Evolutionary conservation across 2,329 filamentous ascomycete genomes (phyloP).

Genomic region (Monilinia fructicola): DNA sequence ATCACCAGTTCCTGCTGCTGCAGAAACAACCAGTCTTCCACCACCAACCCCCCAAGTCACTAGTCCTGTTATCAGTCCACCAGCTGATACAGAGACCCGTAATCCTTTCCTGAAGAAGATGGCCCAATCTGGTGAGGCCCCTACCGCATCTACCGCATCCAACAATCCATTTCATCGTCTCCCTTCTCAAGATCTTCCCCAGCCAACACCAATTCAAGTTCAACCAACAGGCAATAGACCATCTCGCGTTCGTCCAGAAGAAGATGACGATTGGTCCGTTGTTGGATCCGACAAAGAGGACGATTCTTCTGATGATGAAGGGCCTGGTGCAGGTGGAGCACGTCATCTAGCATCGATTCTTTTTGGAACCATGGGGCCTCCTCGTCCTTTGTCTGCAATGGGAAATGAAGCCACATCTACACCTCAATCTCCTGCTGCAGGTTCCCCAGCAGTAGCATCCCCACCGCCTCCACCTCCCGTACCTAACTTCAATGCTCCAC

Average conservation of each 20-base stretch:
- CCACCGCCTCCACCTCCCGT: slow-evolving; percentile 49
- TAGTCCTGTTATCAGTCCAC: slow-evolving; percentile 48
- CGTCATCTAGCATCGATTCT: slow-evolving; percentile 92
- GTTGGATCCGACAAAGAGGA: slow-evolving; percentile 75
- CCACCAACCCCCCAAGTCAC: slow-evolving; percentile 23
- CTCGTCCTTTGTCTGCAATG: slow-evolving; percentile 80
- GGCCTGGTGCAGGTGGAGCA: slow-evolving; percentile 76
- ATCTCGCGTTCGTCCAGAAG: slow-evolving; percentile 58
- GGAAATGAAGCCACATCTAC: slow-evolving; percentile 61
- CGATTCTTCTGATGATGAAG: slow-evolving; percentile 72
- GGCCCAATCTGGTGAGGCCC: slow-evolving; percentile 57
- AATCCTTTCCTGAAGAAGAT: slow-evolving; percentile 95
- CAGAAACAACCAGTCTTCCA: slow-evolving; percentile 33
- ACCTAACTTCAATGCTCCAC: slow-evolving; percentile 47
- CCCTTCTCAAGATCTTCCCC: slow-evolving; percentile 58
- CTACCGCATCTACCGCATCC: slow-evolving; percentile 61
- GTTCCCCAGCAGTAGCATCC: slow-evolving; percentile 46
- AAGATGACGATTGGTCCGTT: slow-evolving; percentile 83
- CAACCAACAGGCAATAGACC: slow-evolving; percentile 48
- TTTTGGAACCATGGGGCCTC: slow-evolving; percentile 95
- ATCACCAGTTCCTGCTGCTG: slow-evolving; percentile 30
- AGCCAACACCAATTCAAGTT: slow-evolving; percentile 43
- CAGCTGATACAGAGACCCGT: slow-evolving; percentile 73
- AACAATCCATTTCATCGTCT: slow-evolving; percentile 96
- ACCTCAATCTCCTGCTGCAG: slow-evolving; percentile 44